Conservation (phyloP, 768 basidiomycete species). For the Boletus subcaerulescens region DNA sequence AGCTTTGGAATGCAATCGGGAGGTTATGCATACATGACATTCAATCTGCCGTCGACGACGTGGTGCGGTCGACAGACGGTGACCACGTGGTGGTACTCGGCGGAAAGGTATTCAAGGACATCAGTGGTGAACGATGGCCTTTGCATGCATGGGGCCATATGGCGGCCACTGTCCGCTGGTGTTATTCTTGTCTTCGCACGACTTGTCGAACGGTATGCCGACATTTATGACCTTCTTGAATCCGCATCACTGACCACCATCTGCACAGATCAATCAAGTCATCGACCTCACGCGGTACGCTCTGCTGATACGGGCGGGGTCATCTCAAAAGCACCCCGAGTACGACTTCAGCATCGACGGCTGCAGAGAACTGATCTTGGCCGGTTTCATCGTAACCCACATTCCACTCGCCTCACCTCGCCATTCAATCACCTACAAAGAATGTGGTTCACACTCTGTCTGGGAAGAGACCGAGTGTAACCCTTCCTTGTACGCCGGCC, state of each 20-base stretch:
- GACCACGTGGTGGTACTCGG: conserved; percentile 33
- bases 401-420: conserved; percentile 25
- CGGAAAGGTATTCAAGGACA: conserved; percentile 33
- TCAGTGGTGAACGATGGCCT: conserved; percentile 28
- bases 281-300: conserved; percentile 30
- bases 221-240: not conserved
- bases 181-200: conserved; percentile 33
- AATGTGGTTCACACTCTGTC: conserved; percentile 3
- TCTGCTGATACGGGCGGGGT: conserved; percentile 14
- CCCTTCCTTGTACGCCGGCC: conserved; percentile 22
- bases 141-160: conserved; percentile 38
- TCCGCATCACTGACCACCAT: not conserved
- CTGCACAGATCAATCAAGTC: conserved; percentile 27
- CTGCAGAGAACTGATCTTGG: conserved; percentile 27
- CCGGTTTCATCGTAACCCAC: conserved; percentile 29
- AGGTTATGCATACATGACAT: conserved; percentile 30
- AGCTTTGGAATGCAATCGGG: conserved; percentile 32
- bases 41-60: conserved; percentile 31
- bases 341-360: conserved; percentile 24
- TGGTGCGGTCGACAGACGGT: conserved; percentile 26
- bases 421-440: conserved; percentile 19
- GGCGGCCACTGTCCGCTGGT: conserved; percentile 23
- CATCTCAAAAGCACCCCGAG: conserved; percentile 20
- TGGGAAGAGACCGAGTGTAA: conserved; percentile 33
- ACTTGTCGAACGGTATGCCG: conserved; percentile 30